Base-by-base conservation (phyloP, 192 early-diverging fungal species). In the Entophlyctis luteolus region DNA sequence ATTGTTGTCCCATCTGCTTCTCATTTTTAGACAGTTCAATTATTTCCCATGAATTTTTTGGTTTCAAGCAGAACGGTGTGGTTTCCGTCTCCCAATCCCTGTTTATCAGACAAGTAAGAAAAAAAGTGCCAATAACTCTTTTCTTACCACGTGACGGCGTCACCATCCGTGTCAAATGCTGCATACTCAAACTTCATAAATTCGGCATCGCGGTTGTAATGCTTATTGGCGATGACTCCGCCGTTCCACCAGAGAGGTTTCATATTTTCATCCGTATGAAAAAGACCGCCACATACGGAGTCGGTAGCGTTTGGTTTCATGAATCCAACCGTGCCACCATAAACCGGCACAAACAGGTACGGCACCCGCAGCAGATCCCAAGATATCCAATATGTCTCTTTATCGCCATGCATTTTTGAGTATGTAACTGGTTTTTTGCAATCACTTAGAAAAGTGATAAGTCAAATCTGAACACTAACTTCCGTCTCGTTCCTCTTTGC, bases 341-440 rank as follows among this genome's bases (percentile, higher is more conserved):
- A 81, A 4, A 71, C 75, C 48, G 77, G 78, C 16, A 78, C 67
- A 39, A 85, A 88, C 16, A 71, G 62, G 62, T 84, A 87, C 0
- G 81, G 86, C 20, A 81, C 81, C 28, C 83, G 76, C 12, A 73
- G 54, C 76, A 88, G 80, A 63, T 88, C 87, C 48, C 68, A 85
- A 4, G 83, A 84, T 16, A 79, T 77, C 87, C 87, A 53, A 36
- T 87, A 5, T 79, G 82, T 70, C 85, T 87, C 71, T 34, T 69
- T 69, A 27, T 88, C 87, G 20, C 87, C 71, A 38, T 50, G 36
- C 35, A 59, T 46, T 16, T 59, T 32, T 2, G 28, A 23, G 38
- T 58, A 59, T n/a, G n/a, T n/a, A n/a, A n/a, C n/a, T n/a, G n/a
- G 4, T 23, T 69, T 18, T 39, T 34, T 23, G 36, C 67, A 48